Evolutionary conservation across 164 flowering plant species (phyloP).

Genomic region (Annona squamosa): DNA sequence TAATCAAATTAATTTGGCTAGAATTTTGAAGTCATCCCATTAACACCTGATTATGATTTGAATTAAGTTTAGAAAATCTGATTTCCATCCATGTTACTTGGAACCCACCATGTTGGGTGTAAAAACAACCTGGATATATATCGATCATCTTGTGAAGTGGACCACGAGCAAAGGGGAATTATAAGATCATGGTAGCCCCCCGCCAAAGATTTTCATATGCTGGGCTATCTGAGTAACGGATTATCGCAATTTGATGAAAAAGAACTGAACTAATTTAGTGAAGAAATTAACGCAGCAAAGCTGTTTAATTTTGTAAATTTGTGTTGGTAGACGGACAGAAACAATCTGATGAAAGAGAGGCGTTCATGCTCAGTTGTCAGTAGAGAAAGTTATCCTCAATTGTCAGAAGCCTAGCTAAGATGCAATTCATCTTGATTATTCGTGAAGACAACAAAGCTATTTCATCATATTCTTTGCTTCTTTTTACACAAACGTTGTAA

Average conservation of each 20-base stretch:
- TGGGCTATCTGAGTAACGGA: too few species aligned
- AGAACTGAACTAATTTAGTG: not conserved
- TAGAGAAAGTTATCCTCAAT: not conserved
- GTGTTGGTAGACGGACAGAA: not conserved
- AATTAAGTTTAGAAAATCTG: not conserved
- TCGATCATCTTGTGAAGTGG: too few species aligned
- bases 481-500: conserved; percentile 25
- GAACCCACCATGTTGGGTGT: too few species aligned
- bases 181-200: too few species aligned
- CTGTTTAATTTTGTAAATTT: not conserved
- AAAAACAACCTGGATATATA: too few species aligned
- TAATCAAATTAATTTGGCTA: conserved; percentile 14
- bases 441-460: not conserved
- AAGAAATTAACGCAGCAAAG: not conserved
- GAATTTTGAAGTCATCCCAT: not conserved
- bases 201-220: too few species aligned
- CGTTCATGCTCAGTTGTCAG: too few species aligned
- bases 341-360: conserved; percentile 3
- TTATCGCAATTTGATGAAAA: too few species aligned
- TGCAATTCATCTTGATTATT: not conserved
- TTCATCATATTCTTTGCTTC: conserved; percentile 12
- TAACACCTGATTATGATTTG: not conserved
- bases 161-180: too few species aligned
- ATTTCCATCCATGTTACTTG: too few species aligned
- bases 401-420: not conserved